Conservation (phyloP, 1,139 yeast genomes). For the Scheffersomyces segobiensis region DNA sequence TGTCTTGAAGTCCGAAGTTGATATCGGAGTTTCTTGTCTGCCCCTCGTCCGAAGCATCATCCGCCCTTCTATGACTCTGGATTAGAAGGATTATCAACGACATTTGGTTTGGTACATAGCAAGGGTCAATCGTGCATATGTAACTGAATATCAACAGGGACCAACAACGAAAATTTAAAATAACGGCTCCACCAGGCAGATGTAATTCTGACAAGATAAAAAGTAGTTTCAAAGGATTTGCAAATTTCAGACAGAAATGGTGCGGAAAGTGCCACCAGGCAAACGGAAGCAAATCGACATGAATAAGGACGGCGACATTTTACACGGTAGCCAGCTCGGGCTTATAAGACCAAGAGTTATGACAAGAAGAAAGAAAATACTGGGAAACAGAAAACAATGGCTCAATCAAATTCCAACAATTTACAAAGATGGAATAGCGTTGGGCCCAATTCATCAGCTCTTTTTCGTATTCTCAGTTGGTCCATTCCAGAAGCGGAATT, state of each 20-base stretch:
- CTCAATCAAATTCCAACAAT: background rate
- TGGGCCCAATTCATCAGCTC: background rate
- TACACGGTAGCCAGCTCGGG: background rate
- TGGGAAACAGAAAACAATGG: background rate
- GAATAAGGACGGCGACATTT: background rate
- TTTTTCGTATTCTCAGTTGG: background rate
- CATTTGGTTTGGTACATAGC: background rate
- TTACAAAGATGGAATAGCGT: too few relatives aligned
- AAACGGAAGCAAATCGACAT: background rate
- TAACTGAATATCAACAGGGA: background rate
- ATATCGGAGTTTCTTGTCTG: background rate
- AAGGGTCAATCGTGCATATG: background rate
- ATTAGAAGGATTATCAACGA: background rate
- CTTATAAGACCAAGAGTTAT: background rate
- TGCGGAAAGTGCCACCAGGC: background rate
- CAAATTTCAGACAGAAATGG: background rate
- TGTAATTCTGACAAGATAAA: background rate
- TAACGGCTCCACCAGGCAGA: background rate
- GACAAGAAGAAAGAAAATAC: background rate
- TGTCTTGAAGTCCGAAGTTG: background rate
- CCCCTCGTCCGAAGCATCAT: background rate
- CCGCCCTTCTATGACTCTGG: background rate
- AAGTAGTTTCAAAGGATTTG: background rate
- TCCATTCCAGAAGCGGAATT: background rate
- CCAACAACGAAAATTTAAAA: background rate